Evolutionary conservation across 2,329 filamentous ascomycete species (phyloP).

Genomic region (Fusarium sp.): DNA sequence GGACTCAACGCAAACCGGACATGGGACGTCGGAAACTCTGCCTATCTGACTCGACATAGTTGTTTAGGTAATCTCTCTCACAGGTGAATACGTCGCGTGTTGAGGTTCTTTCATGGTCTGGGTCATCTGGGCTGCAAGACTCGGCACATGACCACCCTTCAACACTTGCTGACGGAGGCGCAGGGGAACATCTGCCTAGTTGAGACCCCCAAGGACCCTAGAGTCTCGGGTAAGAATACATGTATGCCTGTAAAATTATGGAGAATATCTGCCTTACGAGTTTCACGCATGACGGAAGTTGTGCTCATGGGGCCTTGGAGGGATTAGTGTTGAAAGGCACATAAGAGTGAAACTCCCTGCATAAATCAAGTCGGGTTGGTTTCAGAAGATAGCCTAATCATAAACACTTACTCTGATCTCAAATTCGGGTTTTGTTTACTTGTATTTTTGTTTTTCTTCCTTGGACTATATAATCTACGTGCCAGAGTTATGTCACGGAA

Average conservation of each 20-base stretch:
- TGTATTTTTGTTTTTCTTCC: no score
- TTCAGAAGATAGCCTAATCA: background rate
- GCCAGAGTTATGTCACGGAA: constrained; percentile 34
- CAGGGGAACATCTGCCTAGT: constrained; percentile 41
- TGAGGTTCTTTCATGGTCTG: constrained; percentile 7
- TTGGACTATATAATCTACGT: background rate
- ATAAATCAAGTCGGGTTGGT: background rate
- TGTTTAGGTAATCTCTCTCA: constrained; percentile 11
- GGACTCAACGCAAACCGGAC: background rate
- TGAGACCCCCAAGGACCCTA: constrained; percentile 12
- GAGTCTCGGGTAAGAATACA: constrained; percentile 8
- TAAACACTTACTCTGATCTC: background rate
- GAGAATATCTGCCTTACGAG: constrained; percentile 17
- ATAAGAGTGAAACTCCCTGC: constrained; percentile 33
- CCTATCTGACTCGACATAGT: background rate
- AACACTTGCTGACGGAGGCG: constrained; percentile 37
- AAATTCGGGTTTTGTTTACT: background rate
- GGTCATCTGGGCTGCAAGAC: constrained; percentile 38
- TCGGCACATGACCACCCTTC: constrained; percentile 38
- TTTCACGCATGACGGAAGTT: constrained; percentile 38
- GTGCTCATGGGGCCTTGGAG: constrained; percentile 36
- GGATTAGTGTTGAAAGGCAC: constrained; percentile 3
- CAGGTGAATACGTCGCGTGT: constrained; percentile 36
- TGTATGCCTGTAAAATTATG: constrained; percentile 11
- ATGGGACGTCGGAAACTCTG: background rate